These are phyloP conservation scores for Kluyveromyces marxianus DNA, from an alignment of 1,139 yeast genomes.

Conservation along the genomic window DNA sequence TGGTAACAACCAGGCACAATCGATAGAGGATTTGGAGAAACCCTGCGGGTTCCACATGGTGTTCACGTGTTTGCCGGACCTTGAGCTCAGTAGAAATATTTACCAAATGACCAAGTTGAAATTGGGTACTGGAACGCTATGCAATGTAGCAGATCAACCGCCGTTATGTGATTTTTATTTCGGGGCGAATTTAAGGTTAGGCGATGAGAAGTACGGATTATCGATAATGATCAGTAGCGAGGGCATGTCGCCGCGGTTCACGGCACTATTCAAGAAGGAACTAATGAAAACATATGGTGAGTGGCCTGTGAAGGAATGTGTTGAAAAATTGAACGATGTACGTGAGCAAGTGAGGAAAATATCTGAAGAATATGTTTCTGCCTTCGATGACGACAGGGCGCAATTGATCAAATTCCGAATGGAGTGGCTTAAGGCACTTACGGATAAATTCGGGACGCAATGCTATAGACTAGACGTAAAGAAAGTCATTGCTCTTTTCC, in stretches of 20 bases:
- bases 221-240: conserved; percentile 29
- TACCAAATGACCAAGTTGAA: conserved; percentile 18
- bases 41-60: conserved; percentile 20
- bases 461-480: conserved; percentile 21
- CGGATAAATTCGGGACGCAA: conserved; percentile 25
- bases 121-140: conserved; percentile 24
- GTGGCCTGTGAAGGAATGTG: conserved; percentile 19
- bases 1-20: conserved; percentile 8
- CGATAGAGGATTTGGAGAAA: conserved; percentile 1
- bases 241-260: conserved; percentile 29
- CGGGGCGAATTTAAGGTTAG: conserved; percentile 27
- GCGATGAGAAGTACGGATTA: conserved; percentile 13
- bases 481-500: conserved; percentile 12
- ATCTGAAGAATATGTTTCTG: conserved; percentile 3
- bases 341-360: conserved; percentile 17
- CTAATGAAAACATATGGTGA: conserved; percentile 15
- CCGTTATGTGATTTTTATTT: conserved; percentile 30
- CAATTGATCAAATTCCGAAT: conserved; percentile 23
- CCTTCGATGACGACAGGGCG: conserved; percentile 9
- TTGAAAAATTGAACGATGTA: conserved; percentile 21
- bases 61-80: conserved; percentile 27
- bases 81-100: conserved; percentile 17
- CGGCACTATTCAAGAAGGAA: conserved; percentile 26
- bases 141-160: conserved; percentile 32
- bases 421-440: conserved; percentile 27